Conservation (phyloP, 1,284 basidiomycete genomes). For the Ustilago trichophora region DNA sequence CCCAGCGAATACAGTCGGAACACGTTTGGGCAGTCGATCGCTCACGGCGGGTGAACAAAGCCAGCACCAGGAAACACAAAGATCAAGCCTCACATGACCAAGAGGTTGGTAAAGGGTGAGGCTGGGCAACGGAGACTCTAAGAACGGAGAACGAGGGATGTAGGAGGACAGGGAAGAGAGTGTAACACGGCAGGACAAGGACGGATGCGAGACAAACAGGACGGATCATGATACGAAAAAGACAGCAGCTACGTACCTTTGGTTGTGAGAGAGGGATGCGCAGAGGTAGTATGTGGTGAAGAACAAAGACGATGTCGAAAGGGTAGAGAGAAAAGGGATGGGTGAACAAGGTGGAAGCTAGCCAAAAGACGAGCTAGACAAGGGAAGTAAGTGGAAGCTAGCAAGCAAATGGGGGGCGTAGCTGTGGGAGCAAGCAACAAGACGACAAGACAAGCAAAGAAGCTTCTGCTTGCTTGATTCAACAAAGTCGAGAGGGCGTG, state of each 20-base stretch:
- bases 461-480: no score
- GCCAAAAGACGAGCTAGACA: neutral
- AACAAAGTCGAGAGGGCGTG: constrained; percentile 3
- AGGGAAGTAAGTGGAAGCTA: neutral
- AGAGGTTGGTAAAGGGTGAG: no score
- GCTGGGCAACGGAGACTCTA: no score
- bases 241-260: neutral
- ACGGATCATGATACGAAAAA: neutral
- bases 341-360: neutral
- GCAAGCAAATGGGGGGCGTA: constrained; percentile 1
- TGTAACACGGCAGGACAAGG: no score
- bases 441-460: no score
- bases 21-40: no score
- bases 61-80: no score
- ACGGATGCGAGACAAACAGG: neutral
- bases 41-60: no score
- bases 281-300: neutral
- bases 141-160: no score
- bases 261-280: neutral
- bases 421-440: neutral
- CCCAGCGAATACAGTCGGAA: no score
- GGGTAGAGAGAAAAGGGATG: neutral
- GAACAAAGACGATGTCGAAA: neutral
- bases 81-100: no score
- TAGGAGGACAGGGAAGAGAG: no score